Conservation (phyloP, 164 flowering plant species). For the Akebia trifoliata region DNA sequence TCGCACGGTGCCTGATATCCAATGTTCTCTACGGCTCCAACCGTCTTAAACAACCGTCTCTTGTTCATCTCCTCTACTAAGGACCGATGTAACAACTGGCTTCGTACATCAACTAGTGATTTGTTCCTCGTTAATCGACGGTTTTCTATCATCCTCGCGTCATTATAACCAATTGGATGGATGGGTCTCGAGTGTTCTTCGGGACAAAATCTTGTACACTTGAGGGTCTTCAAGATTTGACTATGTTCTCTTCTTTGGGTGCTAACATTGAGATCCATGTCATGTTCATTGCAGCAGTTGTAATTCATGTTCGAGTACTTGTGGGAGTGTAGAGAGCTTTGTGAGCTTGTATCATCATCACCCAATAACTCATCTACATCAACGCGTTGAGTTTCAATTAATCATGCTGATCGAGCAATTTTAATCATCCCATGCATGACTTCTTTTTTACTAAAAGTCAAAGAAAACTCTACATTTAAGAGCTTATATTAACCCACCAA, state of each 20-base stretch:
- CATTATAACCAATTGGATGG: slow-evolving; percentile 8
- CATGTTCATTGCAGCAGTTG: slow-evolving; percentile 36
- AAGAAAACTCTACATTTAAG: too few relatives aligned
- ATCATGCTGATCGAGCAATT: too few relatives aligned
- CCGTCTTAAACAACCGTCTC: slow-evolving; percentile 70
- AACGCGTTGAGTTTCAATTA: not conserved
- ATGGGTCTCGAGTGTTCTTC: slow-evolving; percentile 12
- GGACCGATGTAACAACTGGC: slow-evolving; percentile 61
- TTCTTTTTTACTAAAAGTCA: too few relatives aligned
- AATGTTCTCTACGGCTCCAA: slow-evolving; percentile 71
- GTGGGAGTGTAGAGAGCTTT: slow-evolving; percentile 40
- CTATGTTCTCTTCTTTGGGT: slow-evolving; percentile 18
- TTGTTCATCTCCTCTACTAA: slow-evolving; percentile 54
- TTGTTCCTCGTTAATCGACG: slow-evolving; percentile 24
- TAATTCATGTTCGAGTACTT: slow-evolving; percentile 44
- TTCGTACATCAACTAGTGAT: slow-evolving; percentile 54
- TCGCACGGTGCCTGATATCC: slow-evolving; percentile 50
- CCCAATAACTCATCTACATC: slow-evolving; percentile 32
- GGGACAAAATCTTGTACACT: slow-evolving; percentile 49
- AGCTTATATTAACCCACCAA: too few relatives aligned
- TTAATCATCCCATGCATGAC: too few relatives aligned
- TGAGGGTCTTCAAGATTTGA: slow-evolving; percentile 17
- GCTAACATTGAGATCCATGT: slow-evolving; percentile 23
- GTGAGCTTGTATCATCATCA: slow-evolving; percentile 61
- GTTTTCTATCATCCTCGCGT: not conserved